These are phyloP conservation scores for Penicillium freii DNA, from an alignment of 2,329 filamentous ascomycete genomes.

Conservation along the genomic window DNA sequence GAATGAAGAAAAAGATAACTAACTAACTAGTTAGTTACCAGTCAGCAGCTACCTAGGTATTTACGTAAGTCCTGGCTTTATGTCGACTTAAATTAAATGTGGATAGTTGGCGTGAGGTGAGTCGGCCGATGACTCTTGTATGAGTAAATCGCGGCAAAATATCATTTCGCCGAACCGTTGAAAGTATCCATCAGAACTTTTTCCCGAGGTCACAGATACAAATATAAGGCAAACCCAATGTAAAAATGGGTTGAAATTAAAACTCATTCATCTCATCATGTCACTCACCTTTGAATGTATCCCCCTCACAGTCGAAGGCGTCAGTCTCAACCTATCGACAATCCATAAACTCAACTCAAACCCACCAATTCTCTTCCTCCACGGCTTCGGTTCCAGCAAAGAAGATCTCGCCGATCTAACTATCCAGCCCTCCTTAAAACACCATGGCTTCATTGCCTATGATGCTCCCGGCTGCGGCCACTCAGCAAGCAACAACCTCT, in stretches of 20 bases:
- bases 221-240: neutral
- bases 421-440: conserved; percentile 14
- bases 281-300: conserved; percentile 10
- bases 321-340: conserved; percentile 20
- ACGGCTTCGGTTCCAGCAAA: conserved; percentile 30
- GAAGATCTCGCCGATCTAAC: conserved; percentile 24
- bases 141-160: conserved; percentile 7
- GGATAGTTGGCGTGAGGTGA: neutral
- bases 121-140: neutral
- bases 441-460: conserved; percentile 22
- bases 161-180: conserved; percentile 2
- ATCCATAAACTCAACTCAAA: conserved; percentile 20
- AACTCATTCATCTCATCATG: conserved; percentile 4
- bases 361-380: conserved; percentile 24
- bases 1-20: neutral
- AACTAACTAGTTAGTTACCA: too few species aligned
- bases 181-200: neutral
- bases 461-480: conserved; percentile 28
- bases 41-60: too few species aligned
- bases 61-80: neutral
- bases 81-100: neutral
- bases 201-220: neutral
- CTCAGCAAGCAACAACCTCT: conserved; percentile 18
- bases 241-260: neutral
- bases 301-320: conserved; percentile 20